Base-by-base conservation (phyloP, 139 green algal species). In the Picochlorum sp. region DNA sequence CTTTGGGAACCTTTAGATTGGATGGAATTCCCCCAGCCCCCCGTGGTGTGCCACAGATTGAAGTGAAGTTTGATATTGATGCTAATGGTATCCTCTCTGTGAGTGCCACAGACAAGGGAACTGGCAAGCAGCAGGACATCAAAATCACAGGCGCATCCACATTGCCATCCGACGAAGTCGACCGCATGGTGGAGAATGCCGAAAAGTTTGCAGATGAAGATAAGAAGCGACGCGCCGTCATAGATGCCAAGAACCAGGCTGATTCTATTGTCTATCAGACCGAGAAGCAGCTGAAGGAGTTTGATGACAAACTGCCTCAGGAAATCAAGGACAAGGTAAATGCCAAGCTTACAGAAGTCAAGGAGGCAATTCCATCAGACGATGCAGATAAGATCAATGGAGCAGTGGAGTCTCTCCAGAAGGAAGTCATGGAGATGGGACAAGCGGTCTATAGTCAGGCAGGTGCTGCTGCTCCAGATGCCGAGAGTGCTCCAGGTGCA, bases 1-100 rank as follows among this genome's bases (percentile, higher is more conserved):
- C 63, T 31, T 75, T 98, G 64, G 91, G 91, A 54, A 61, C 55
- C 62, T 97, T 96, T 82, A 70, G 89, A 28, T 75, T 98, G 58
- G 91, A 97, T 62, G 91, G 91, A 61, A 97, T 98, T 62, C 91
- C 91, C 28, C 82, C 91, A n/a, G 91, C 91, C 1, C 83, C 91
- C 0, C 84, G 91, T 33, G 91, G 91, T 24, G 82, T 97, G 30
- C 89, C 90, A 7, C 91, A 98, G 75, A 80, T 93, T 25, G 90
- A 98, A 75, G 91, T 96, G 30, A 95, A 94, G 77, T 98, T 98
- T 64, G 91, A 98, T 82, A 97, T 98, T 64, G 92, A 98, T 63
- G 92, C 92, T 65, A 98, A 98, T 70, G 91, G 91, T 54, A 98
- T 98, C 70, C 78, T 98, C 32, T 84, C 67, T 12, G 91, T 98